These are phyloP conservation scores for Saccharomycopsis hybrid DNA, from an alignment of 1,139 yeast species.

Conservation along the genomic window DNA sequence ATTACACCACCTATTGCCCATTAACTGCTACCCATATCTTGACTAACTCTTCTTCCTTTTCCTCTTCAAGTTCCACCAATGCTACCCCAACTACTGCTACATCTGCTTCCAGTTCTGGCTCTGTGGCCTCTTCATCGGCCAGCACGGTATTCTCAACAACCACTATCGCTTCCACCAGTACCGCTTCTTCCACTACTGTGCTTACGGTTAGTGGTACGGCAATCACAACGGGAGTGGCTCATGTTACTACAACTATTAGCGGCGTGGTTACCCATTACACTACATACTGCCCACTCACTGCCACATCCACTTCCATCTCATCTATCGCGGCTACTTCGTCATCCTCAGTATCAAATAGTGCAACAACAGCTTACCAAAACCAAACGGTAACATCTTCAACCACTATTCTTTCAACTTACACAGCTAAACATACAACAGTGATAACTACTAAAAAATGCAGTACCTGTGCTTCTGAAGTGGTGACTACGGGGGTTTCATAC, in stretches of 20 bases:
- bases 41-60: constrained; percentile 26
- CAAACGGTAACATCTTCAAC: neutral
- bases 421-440: neutral
- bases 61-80: constrained; percentile 38
- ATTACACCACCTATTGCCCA: constrained; percentile 40
- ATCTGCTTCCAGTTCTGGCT: constrained; percentile 25
- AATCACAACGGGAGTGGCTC: constrained; percentile 8
- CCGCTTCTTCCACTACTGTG: constrained; percentile 8
- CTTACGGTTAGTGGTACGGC: constrained; percentile 3
- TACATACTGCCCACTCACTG: constrained; percentile 32
- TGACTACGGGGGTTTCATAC: neutral
- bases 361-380: neutral
- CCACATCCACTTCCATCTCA: constrained; percentile 1
- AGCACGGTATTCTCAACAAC: constrained; percentile 34
- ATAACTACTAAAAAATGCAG: constrained; percentile 25
- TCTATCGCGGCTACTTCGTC: constrained; percentile 6
- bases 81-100: constrained; percentile 37
- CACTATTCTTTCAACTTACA: neutral
- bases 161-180: constrained; percentile 20
- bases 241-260: constrained; percentile 26
- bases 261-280: constrained; percentile 30
- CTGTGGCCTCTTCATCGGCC: constrained; percentile 28
- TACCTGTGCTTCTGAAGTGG: constrained; percentile 30
- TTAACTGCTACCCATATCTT: constrained; percentile 15
- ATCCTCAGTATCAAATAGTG: neutral